Conservation (phyloP, 345 rosid genomes). For the Gossypium longicalyx region DNA sequence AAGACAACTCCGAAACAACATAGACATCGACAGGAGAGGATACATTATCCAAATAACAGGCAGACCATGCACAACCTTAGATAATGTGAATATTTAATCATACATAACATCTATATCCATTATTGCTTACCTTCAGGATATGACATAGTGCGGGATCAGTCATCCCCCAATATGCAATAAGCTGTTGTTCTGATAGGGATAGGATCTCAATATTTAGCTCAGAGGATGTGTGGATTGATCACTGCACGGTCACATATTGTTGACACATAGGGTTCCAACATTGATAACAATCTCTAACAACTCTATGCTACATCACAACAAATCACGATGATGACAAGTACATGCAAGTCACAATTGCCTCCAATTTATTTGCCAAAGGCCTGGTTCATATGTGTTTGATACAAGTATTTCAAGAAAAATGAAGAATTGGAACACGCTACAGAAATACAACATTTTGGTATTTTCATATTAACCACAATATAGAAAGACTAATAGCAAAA, state of each 20-base stretch:
- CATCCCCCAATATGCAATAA: conserved; percentile 22
- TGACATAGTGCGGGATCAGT: conserved; percentile 24
- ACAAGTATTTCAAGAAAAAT: not conserved
- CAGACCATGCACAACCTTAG: conserved; percentile 55
- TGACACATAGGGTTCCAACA: conserved; percentile 54
- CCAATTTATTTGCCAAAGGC: conserved; percentile 60
- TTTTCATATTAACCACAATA: not conserved
- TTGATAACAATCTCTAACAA: conserved; percentile 59
- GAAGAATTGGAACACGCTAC: not conserved
- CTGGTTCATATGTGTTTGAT: conserved; percentile 25
- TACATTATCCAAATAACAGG: conserved; percentile 37
- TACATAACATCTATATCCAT: conserved; percentile 55
- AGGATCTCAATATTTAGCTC: conserved; percentile 52
- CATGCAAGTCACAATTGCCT: conserved; percentile 66
- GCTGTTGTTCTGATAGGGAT: conserved; percentile 55
- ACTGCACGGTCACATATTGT: conserved; percentile 54
- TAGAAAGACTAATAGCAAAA: not conserved
- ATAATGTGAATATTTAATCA: conserved; percentile 46
- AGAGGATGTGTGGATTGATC: conserved; percentile 56
- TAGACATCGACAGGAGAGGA: conserved; percentile 59
- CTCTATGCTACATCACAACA: conserved; percentile 53
- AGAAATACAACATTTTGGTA: not conserved
- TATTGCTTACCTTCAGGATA: conserved; percentile 43
- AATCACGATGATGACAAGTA: conserved; percentile 57
- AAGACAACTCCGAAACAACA: conserved; percentile 34